Conservation (phyloP, 2,329 filamentous ascomycete genomes). For the Verticillium dahliae region DNA sequence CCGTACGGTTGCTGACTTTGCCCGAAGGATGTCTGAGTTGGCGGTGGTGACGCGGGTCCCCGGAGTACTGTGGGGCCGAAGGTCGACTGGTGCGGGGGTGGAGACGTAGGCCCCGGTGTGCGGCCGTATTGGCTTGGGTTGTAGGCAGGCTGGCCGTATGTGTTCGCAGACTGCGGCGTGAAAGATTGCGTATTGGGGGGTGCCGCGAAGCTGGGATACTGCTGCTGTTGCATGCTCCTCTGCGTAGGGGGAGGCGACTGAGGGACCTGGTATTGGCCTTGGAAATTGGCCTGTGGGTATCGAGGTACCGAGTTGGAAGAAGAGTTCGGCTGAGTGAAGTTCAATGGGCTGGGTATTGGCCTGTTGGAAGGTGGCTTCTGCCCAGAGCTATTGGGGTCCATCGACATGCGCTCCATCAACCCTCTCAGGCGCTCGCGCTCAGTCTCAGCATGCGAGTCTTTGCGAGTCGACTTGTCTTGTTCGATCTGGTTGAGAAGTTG, state of each 20-base stretch:
- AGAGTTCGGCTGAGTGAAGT: conserved; percentile 21
- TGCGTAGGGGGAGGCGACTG: conserved; percentile 47
- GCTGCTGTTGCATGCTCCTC: conserved; percentile 24
- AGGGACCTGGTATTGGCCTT: conserved; percentile 54
- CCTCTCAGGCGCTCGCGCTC: conserved; percentile 81
- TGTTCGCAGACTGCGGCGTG: conserved; percentile 29
- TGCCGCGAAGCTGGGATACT: conserved; percentile 36
- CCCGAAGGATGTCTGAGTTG: conserved; percentile 47
- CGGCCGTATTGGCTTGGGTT: conserved; percentile 54
- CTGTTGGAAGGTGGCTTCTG: conserved; percentile 25
- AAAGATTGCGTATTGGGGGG: conserved; percentile 29
- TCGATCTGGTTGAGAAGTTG: conserved; percentile 87
- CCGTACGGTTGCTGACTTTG: conserved; percentile 26
- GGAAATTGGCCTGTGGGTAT: conserved; percentile 49
- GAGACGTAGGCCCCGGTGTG: conserved; percentile 51
- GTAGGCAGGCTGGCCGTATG: conserved; percentile 46
- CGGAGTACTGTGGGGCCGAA: conserved; percentile 33
- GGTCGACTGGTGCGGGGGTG: conserved; percentile 55
- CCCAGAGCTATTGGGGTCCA: conserved; percentile 54
- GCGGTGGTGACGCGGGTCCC: conserved; percentile 46
- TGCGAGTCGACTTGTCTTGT: conserved; percentile 60
- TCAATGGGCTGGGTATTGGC: conserved; percentile 26
- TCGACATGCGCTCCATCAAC: conserved; percentile 92
- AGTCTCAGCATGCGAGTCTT: conserved; percentile 61
- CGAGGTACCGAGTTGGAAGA: conserved; percentile 20